Conservation (phyloP, 805 yeast species). For the Nakazawaea laoshanensis region DNA sequence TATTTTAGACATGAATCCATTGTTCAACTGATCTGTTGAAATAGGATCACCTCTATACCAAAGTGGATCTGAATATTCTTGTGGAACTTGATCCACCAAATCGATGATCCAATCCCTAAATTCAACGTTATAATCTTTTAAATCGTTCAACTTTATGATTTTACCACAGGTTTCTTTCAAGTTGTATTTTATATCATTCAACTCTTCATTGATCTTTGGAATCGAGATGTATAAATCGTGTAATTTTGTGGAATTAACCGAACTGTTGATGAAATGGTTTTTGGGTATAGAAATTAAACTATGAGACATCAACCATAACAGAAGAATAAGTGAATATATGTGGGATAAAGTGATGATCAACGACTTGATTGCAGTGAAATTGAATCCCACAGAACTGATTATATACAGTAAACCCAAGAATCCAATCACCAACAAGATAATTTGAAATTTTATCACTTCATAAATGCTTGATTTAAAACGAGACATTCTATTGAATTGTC, state of each 20-base stretch:
- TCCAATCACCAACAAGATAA: slow-evolving; percentile 44
- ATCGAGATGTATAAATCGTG: slow-evolving; percentile 37
- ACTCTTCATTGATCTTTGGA: slow-evolving; percentile 47
- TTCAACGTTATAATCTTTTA: slow-evolving; percentile 34
- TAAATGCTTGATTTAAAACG: slow-evolving; percentile 49
- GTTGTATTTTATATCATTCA: slow-evolving; percentile 54
- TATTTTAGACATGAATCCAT: slow-evolving; percentile 38
- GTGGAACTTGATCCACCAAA: slow-evolving; percentile 36
- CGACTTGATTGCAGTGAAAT: slow-evolving; percentile 48
- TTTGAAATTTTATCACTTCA: slow-evolving; percentile 52
- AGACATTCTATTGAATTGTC: slow-evolving; percentile 41
- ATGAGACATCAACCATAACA: slow-evolving; percentile 81
- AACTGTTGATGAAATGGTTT: slow-evolving; percentile 12
- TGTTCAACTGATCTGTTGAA: slow-evolving; percentile 25
- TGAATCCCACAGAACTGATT: slow-evolving; percentile 31
- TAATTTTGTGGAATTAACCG: slow-evolving; percentile 2
- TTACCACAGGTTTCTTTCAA: slow-evolving; percentile 57
- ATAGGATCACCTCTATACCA: slow-evolving; percentile 18
- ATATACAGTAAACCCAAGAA: slow-evolving; percentile 51
- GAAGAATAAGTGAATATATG: slow-evolving; percentile 63
- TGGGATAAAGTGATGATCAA: slow-evolving; percentile 71
- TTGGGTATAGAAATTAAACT: slow-evolving; percentile 68
- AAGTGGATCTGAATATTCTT: slow-evolving; percentile 24
- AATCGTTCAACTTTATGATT: slow-evolving; percentile 41
- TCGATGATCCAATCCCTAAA: slow-evolving; percentile 60